Percentiles rank a stretch among this genome's conserved stretches.
Conservation (phyloP, 768 basidiomycete genomes). For the Termitomyces sp. region DNA sequence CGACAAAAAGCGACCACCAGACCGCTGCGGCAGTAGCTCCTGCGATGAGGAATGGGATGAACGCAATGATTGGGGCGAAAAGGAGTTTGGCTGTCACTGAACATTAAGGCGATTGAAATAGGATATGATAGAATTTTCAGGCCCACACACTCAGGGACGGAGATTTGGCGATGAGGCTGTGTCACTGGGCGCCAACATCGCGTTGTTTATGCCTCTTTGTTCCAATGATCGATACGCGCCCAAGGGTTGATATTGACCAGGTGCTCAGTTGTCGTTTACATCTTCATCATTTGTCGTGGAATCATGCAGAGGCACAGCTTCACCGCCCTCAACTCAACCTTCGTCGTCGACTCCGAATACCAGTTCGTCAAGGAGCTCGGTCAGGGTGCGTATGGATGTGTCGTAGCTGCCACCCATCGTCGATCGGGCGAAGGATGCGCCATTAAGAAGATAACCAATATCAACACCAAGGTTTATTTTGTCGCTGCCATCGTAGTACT, state of each 20-base stretch:
- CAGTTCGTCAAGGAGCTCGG: slow-evolving; percentile 97
- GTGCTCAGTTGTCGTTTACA: slow-evolving; percentile 10
- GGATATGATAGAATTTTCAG: not conserved
- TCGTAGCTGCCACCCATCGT: slow-evolving; percentile 82
- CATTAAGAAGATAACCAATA: slow-evolving; percentile 96
- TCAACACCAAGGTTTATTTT: slow-evolving; percentile 72
- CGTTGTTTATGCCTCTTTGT: slow-evolving; percentile 19
- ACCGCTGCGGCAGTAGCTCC: slow-evolving; percentile 29
- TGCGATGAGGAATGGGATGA: slow-evolving; percentile 35
- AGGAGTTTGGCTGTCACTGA: no score
- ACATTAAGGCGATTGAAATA: not conserved
- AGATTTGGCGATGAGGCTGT: not conserved
- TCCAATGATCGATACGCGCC: slow-evolving; percentile 18
- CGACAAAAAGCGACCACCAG: not conserved
- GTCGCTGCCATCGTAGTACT: not conserved
- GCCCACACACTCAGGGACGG: slow-evolving; percentile 7
- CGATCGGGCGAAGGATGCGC: slow-evolving; percentile 86
- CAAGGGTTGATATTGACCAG: not conserved
- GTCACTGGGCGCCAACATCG: slow-evolving; percentile 7
- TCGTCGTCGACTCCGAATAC: slow-evolving; percentile 86
- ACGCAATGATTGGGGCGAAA: not conserved
- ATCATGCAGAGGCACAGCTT: slow-evolving; percentile 75
- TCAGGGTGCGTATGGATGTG: slow-evolving; percentile 93
- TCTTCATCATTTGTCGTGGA: slow-evolving; percentile 7
- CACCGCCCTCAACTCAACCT: slow-evolving; percentile 80